Evolutionary conservation across 2,329 filamentous ascomycete genomes (phyloP).

Genomic region (Paracamarosporium sp.): DNA sequence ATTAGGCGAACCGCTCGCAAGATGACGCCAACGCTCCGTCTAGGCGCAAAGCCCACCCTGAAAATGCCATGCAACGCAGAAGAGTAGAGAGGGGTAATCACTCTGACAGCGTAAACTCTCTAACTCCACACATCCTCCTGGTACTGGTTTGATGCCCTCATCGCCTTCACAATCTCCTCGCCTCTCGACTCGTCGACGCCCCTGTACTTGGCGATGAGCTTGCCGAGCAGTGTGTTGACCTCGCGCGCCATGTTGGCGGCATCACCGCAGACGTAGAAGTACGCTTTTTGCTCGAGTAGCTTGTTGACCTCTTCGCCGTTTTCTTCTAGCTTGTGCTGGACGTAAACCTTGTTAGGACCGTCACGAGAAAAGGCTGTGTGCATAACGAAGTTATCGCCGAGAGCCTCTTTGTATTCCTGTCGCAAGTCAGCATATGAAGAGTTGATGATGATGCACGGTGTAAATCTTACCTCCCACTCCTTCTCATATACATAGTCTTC

Average conservation of each 20-base stretch:
- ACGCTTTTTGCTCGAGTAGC: slow-evolving; percentile 83
- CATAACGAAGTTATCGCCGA: slow-evolving; percentile 89
- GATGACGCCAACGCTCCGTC: slow-evolving; percentile 25
- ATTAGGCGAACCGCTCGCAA: not conserved
- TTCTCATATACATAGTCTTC: slow-evolving; percentile 93
- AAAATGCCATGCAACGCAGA: slow-evolving; percentile 31
- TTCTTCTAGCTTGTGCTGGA: slow-evolving; percentile 91
- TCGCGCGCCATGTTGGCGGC: slow-evolving; percentile 96
- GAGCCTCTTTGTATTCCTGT: slow-evolving; percentile 80
- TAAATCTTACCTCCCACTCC: slow-evolving; percentile 83
- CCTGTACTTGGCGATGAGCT: slow-evolving; percentile 86
- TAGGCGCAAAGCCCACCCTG: slow-evolving; percentile 18
- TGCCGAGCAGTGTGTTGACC: slow-evolving; percentile 83
- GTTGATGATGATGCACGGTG: not conserved
- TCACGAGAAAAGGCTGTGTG: slow-evolving; percentile 97
- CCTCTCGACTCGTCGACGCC: slow-evolving; percentile 84
- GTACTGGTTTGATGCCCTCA: slow-evolving; percentile 94
- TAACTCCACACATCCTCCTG: slow-evolving; percentile 80
- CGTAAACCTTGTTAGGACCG: slow-evolving; percentile 86
- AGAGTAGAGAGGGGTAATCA: slow-evolving; percentile 4
- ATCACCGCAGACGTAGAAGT: slow-evolving; percentile 98
- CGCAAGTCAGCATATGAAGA: slow-evolving; percentile 26
- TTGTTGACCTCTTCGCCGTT: slow-evolving; percentile 84
- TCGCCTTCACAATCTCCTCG: slow-evolving; percentile 95
- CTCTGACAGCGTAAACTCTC: slow-evolving; percentile 12